Evolutionary conservation across 106 monocot genomes (phyloP).

Genomic region (Phalaenopsis aphrodite): DNA sequence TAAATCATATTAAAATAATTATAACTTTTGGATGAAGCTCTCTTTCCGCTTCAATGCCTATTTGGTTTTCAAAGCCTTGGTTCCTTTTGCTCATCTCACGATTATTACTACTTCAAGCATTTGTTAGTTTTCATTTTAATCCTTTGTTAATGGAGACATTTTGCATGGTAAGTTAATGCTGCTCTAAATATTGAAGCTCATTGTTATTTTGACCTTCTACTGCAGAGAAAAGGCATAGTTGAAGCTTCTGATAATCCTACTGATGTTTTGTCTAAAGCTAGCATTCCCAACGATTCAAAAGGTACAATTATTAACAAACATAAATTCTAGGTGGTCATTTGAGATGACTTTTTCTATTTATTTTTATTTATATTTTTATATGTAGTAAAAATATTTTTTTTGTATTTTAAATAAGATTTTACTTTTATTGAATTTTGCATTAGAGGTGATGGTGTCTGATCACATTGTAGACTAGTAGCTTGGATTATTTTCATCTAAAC

Average conservation of each 20-base stretch:
- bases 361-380: background rate
- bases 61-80: background rate
- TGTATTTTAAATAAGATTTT: too few species aligned
- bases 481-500: too few species aligned
- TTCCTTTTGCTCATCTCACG: too few species aligned
- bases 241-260: background rate
- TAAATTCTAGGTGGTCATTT: too few species aligned
- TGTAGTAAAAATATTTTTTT: too few species aligned
- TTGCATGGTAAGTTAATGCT: background rate
- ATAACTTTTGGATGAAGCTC: too few species aligned
- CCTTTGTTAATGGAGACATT: background rate
- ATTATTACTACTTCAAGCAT: too few species aligned
- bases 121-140: background rate
- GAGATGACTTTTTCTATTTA: background rate
- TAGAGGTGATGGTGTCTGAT: too few species aligned
- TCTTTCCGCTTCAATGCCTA: too few species aligned
- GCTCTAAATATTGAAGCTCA: background rate
- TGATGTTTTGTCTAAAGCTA: background rate
- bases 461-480: too few species aligned
- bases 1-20: too few species aligned
- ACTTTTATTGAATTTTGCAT: too few species aligned
- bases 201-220: background rate
- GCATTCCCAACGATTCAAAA: conserved; percentile 1
- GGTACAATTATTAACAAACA: background rate
- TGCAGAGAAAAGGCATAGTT: background rate